phyloP scores from a whole-genome alignment of 192 early-diverging fungal species.

The Mycoemilia scoparia region DNA sequence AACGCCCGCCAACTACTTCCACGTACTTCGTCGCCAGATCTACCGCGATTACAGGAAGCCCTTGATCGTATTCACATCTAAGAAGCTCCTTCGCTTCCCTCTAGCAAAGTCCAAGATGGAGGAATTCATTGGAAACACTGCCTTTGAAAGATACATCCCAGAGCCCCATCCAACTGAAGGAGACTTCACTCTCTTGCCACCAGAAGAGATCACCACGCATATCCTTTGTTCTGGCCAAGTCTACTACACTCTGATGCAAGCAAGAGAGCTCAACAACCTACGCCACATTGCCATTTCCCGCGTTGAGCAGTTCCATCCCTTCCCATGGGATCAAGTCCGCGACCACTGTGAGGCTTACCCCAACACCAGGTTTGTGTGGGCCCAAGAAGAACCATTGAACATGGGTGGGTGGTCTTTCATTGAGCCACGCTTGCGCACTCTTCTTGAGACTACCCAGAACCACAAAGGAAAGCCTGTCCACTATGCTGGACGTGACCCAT shows the following conservation, averaged over 20 bases:
- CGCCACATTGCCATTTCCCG: constrained; percentile 79
- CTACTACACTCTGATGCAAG: constrained; percentile 80
- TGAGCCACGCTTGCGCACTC: constrained; percentile 68
- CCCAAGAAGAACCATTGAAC: constrained; percentile 92
- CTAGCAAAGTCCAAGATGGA: constrained; percentile 64
- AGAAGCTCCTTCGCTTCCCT: constrained; percentile 85
- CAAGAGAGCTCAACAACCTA: constrained; percentile 81
- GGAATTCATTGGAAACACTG: constrained; percentile 64
- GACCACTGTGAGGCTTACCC: constrained; percentile 77
- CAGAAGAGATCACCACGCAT: constrained; percentile 77
- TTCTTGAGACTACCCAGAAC: constrained; percentile 50
- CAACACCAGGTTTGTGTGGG: constrained; percentile 81
- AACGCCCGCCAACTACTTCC: constrained; percentile 98
- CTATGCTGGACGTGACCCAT: constrained; percentile 76
- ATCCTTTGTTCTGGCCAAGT: constrained; percentile 95
- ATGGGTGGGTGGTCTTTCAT: constrained; percentile 83
- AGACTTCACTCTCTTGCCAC: constrained; percentile 45
- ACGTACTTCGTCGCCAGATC: constrained; percentile 85
- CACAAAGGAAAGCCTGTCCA: constrained; percentile 40
- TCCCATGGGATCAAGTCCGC: constrained; percentile 85
- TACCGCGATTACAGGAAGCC: constrained; percentile 97
- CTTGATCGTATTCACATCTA: constrained; percentile 60
- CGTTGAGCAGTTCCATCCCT: constrained; percentile 85
- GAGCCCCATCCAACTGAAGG: constrained; percentile 62
- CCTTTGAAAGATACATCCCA: constrained; percentile 85